phyloP scores from a whole-genome alignment of 2,329 filamentous ascomycete genomes.

The Epichloe festucae region DNA sequence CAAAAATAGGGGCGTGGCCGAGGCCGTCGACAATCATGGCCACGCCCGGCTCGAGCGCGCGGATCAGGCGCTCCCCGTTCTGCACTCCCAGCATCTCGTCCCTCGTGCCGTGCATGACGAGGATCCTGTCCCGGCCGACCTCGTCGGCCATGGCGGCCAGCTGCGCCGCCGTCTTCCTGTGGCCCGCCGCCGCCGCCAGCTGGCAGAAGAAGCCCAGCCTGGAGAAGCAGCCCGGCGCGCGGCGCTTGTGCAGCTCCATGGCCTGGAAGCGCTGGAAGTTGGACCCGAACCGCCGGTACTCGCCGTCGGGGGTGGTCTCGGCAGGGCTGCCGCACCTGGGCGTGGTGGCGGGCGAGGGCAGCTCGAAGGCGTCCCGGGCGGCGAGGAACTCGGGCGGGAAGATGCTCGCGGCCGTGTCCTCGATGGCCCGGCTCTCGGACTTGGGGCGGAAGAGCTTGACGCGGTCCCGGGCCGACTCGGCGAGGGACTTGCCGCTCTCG shows the following conservation, averaged over 20 bases:
- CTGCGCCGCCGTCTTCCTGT: constrained; percentile 59
- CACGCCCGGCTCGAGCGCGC: constrained; percentile 47
- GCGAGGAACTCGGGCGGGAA: constrained; percentile 54
- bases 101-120: constrained; percentile 61
- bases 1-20: constrained; percentile 64
- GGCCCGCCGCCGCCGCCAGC: constrained; percentile 66
- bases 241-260: constrained; percentile 61
- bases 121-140: constrained; percentile 60
- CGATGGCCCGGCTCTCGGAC: constrained; percentile 51
- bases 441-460: constrained; percentile 54
- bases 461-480: constrained; percentile 50
- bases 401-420: constrained; percentile 49
- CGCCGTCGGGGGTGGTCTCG: constrained; percentile 11
- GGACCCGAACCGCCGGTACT: constrained; percentile 48
- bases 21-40: constrained; percentile 53
- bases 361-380: constrained; percentile 41
- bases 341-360: constrained; percentile 33
- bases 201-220: constrained; percentile 61
- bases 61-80: constrained; percentile 57
- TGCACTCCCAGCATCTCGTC: constrained; percentile 68
- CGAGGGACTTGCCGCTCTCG: constrained; percentile 44
- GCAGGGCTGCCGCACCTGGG: constrained; percentile 21
- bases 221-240: constrained; percentile 46
- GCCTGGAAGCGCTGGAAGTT: constrained; percentile 78
- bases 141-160: constrained; percentile 49